Evolutionary conservation across 257 asterid genomes (phyloP).

Genomic region (Penstemon barbatus): DNA sequence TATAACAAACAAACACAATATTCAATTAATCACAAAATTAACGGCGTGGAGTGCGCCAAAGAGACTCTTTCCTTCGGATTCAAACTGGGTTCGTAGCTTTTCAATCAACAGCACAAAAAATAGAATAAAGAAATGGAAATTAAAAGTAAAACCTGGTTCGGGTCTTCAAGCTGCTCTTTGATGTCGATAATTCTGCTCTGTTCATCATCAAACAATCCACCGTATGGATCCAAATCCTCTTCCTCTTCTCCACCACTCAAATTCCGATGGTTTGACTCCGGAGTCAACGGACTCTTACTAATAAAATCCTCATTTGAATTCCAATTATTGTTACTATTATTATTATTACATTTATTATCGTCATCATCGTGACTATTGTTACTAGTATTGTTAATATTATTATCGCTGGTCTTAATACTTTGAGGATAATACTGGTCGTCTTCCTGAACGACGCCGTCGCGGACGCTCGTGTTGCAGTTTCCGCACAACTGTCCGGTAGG

Average conservation of each 20-base stretch:
- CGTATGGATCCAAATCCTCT: conserved; percentile 60
- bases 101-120: background rate
- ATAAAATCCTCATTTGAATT: conserved; percentile 29
- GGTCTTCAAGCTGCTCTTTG: conserved; percentile 81
- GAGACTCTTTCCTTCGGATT: too few species aligned
- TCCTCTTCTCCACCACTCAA: conserved; percentile 47
- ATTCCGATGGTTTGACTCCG: conserved; percentile 54
- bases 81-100: too few species aligned
- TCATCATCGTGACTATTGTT: conserved; percentile 16
- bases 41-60: too few species aligned
- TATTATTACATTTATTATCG: conserved; percentile 23
- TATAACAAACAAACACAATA: conserved; percentile 19
- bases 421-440: conserved; percentile 25
- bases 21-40: background rate
- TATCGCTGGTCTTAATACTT: conserved; percentile 22
- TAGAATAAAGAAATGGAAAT: background rate
- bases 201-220: conserved; percentile 68
- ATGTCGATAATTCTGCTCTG: conserved; percentile 59
- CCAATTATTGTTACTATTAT: conserved; percentile 5
- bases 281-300: conserved; percentile 62
- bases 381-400: conserved; percentile 25
- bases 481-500: conserved; percentile 45
- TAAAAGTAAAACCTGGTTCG: conserved; percentile 51
- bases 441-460: conserved; percentile 32
- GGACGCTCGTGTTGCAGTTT: conserved; percentile 48